Percentiles rank a stretch among this genome's conserved stretches.
phyloP scores from a whole-genome alignment of 2,329 filamentous ascomycete species.

The Penicillium sp. region DNA sequence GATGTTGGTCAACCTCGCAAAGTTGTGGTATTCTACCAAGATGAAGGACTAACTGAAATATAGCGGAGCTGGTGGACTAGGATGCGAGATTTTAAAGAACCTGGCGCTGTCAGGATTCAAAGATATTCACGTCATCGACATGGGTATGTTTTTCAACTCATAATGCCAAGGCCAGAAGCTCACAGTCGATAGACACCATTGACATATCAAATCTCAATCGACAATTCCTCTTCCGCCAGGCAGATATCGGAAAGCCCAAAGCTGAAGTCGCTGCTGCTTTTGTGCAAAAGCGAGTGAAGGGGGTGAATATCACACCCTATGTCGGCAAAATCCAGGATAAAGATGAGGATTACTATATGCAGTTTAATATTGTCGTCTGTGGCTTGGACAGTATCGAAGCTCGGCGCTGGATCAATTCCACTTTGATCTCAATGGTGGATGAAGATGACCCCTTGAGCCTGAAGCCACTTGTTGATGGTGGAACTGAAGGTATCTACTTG shows the following conservation, averaged over 20 bases:
- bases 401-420: conserved; percentile 96
- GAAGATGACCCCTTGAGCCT: conserved; percentile 70
- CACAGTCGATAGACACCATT: conserved; percentile 65
- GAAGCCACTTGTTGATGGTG: conserved; percentile 91
- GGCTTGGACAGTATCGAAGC: conserved; percentile 95
- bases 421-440: conserved; percentile 81
- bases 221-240: conserved; percentile 87
- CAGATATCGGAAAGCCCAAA: conserved; percentile 87
- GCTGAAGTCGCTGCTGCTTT: conserved; percentile 87
- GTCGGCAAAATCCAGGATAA: conserved; percentile 95
- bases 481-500: conserved; percentile 63
- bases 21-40: not conserved
- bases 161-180: not conserved
- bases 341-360: conserved; percentile 91
- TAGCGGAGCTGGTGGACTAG: conserved; percentile 85
- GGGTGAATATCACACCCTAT: conserved; percentile 85
- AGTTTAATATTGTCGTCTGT: conserved; percentile 88
- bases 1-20: conserved; percentile 36
- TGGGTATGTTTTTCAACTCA: conserved; percentile 54
- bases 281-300: conserved; percentile 78
- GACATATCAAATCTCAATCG: conserved; percentile 97
- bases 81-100: conserved; percentile 95
- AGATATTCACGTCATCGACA: conserved; percentile 97
- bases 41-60: conserved; percentile 1
- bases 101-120: conserved; percentile 91